Conservation (phyloP, 2,329 filamentous ascomycete genomes). For the Falciphora oryzae region DNA sequence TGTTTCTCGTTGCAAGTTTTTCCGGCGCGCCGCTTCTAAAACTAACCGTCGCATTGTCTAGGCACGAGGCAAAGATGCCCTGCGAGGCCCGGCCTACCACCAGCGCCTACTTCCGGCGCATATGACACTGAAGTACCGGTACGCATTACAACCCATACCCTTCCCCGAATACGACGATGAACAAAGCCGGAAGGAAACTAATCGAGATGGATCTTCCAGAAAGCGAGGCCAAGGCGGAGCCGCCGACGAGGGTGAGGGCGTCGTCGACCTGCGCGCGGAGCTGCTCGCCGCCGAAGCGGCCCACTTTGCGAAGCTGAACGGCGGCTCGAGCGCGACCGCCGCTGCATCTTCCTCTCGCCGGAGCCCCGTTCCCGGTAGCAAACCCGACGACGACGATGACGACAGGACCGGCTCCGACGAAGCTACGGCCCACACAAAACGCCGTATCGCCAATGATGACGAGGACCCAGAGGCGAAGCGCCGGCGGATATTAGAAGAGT, state of each 20-base stretch:
- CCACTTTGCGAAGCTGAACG: constrained; percentile 80
- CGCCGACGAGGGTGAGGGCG: constrained; percentile 47
- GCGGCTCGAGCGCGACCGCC: constrained; percentile 45
- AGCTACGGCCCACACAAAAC: constrained; percentile 50
- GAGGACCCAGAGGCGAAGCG: constrained; percentile 78
- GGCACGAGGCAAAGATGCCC: constrained; percentile 91
- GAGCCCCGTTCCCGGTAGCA: constrained; percentile 49
- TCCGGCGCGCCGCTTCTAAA: background rate
- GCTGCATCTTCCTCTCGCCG: constrained; percentile 33
- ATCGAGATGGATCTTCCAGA: constrained; percentile 29
- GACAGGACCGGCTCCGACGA: constrained; percentile 38
- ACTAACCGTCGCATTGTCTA: constrained; percentile 32
- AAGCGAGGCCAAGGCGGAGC: constrained; percentile 86
- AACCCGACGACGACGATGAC: constrained; percentile 41
- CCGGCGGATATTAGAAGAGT: constrained; percentile 80
- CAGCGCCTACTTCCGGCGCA: constrained; percentile 92
- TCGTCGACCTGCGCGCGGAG: constrained; percentile 81
- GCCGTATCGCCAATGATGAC: constrained; percentile 32
- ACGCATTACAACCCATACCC: constrained; percentile 22
- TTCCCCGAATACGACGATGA: background rate
- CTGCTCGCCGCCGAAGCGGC: constrained; percentile 82
- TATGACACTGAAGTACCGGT: constrained; percentile 84
- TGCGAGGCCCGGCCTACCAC: constrained; percentile 89
- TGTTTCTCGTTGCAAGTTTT: background rate
- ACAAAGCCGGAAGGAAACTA: constrained; percentile 14